Conservation (phyloP, 2,329 filamentous ascomycete species). For the Venturia oleaginea region DNA sequence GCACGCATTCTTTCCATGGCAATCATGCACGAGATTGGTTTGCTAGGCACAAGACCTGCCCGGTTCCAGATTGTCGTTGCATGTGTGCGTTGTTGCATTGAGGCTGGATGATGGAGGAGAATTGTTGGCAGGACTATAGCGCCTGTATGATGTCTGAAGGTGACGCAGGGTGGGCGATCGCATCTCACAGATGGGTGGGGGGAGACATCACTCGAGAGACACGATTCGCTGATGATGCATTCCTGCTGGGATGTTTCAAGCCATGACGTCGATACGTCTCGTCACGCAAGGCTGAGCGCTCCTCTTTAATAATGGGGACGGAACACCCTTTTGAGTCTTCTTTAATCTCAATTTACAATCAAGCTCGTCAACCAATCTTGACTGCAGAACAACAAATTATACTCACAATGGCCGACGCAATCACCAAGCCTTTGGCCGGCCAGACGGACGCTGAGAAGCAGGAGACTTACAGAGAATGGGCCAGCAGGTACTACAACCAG, state of each 20-base stretch:
- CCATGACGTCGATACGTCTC: background rate
- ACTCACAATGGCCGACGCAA: background rate
- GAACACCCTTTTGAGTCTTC: background rate
- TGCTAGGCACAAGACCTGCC: slow-evolving; percentile 42
- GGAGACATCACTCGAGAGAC: background rate
- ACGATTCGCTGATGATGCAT: background rate
- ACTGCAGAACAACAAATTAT: background rate
- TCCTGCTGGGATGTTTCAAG: background rate
- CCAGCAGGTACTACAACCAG: slow-evolving; percentile 56
- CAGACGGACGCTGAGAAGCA: slow-evolving; percentile 5
- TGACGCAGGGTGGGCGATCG: background rate
- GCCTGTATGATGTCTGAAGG: background rate
- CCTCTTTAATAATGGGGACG: background rate
- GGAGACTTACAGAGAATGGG: slow-evolving; percentile 34
- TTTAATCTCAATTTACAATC: background rate
- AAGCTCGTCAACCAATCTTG: background rate
- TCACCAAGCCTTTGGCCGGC: background rate
- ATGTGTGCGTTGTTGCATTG: slow-evolving; percentile 34
- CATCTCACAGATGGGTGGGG: background rate
- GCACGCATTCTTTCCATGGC: slow-evolving; percentile 55
- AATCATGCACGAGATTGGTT: slow-evolving; percentile 57
- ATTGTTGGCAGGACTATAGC: background rate
- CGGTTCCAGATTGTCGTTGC: slow-evolving; percentile 47
- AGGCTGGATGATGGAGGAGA: background rate
- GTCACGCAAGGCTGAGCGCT: slow-evolving; percentile 1